phyloP scores from a whole-genome alignment of 2,329 filamentous ascomycete genomes.

The Penicillium olsonii region DNA sequence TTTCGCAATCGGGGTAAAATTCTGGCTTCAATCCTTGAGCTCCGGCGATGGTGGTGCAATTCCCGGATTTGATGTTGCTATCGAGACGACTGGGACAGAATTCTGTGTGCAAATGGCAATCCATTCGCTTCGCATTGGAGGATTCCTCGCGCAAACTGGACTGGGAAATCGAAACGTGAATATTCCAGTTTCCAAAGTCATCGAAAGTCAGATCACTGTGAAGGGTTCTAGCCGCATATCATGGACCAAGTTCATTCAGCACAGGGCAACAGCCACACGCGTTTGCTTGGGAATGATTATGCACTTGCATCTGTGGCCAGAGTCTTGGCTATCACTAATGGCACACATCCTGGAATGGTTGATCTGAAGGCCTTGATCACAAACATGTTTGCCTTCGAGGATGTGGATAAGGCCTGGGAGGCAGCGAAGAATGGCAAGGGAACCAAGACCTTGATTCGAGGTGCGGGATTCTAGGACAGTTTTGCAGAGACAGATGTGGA shows the following conservation, averaged over 20 bases:
- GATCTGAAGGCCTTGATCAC: conserved; percentile 35
- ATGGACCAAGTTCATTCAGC: no score
- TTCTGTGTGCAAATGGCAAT: conserved; percentile 49
- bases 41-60: conserved; percentile 32
- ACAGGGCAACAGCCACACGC: no score
- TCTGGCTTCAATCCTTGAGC: background rate
- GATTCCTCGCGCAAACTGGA: conserved; percentile 37
- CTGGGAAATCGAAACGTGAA: conserved; percentile 40
- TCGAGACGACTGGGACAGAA: conserved; percentile 47
- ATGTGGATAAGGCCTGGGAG: conserved; percentile 38
- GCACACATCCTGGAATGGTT: conserved; percentile 21
- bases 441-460: conserved; percentile 27
- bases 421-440: conserved; percentile 21
- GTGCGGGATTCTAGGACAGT: conserved; percentile 9
- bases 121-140: conserved; percentile 35
- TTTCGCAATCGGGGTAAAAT: no score
- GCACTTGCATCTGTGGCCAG: no score
- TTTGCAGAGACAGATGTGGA: background rate
- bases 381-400: conserved; percentile 34
- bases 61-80: conserved; percentile 42
- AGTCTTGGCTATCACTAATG: no score
- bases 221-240: no score
- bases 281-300: no score
- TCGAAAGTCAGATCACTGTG: conserved; percentile 37
- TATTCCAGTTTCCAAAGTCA: conserved; percentile 38